Evolutionary conservation across 208 protist genomes (phyloP).

Genomic region (Crithidia thermophila): DNA sequence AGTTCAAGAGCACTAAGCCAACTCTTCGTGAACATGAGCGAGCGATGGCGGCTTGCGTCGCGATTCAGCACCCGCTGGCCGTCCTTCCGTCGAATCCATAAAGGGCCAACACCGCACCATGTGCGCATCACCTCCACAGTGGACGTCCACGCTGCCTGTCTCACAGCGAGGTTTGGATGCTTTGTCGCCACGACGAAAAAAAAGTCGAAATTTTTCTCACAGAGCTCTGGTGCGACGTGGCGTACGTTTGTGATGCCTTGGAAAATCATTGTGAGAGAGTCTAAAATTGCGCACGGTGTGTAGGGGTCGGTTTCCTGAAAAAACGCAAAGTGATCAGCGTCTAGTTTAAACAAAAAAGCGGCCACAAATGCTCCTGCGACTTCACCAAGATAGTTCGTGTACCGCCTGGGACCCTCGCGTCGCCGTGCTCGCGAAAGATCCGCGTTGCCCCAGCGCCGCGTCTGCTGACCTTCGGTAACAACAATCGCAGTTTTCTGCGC

Average conservation of each 20-base stretch:
- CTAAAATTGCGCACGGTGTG: constrained; percentile 50
- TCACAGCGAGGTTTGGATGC: constrained; percentile 34
- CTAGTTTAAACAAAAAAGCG: constrained; percentile 46
- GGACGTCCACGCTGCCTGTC: constrained; percentile 33
- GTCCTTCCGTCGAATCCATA: constrained; percentile 27
- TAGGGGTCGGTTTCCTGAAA: constrained; percentile 69
- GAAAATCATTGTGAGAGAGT: constrained; percentile 42
- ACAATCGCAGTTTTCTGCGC: constrained; percentile 33
- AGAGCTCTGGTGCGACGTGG: constrained; percentile 30
- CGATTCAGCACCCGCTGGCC: constrained; percentile 25
- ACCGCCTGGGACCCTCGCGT: constrained; percentile 12
- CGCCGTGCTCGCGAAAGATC: constrained; percentile 28
- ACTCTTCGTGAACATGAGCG: constrained; percentile 44
- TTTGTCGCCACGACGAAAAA: constrained; percentile 31
- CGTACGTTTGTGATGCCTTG: constrained; percentile 39
- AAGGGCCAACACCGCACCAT: constrained; percentile 35
- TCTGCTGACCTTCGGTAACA: constrained; percentile 58
- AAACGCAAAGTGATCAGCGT: constrained; percentile 69
- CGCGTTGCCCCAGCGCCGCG: constrained; percentile 68
- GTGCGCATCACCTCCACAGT: constrained; percentile 41
- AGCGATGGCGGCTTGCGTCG: constrained; percentile 8
- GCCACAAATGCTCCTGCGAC: constrained; percentile 53
- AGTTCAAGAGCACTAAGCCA: constrained; percentile 45
- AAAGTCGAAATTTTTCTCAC: constrained; percentile 34
- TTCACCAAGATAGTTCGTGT: constrained; percentile 50